phyloP scores from a whole-genome alignment of 805 yeast genomes.

The Kluyveromyces siamensis region DNA sequence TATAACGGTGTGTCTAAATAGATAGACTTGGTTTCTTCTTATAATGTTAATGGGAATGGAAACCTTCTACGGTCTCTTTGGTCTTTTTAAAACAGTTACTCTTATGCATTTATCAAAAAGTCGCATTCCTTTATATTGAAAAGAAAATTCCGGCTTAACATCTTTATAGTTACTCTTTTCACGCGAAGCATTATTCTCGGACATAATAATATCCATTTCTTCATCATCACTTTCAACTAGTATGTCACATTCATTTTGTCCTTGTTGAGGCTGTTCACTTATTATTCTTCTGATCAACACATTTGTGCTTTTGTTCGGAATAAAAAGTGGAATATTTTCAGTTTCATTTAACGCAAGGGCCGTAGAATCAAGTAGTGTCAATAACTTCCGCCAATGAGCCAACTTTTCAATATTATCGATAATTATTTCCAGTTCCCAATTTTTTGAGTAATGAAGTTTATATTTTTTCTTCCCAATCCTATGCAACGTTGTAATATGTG shows the following conservation, averaged over 20 bases:
- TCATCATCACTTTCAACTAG: conserved; percentile 7
- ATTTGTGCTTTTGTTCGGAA: conserved; percentile 1
- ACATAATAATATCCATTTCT: neutral
- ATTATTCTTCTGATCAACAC: conserved; percentile 4
- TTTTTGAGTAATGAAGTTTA: conserved; percentile 17
- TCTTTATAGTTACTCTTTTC: conserved; percentile 4
- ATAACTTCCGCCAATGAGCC: conserved; percentile 15
- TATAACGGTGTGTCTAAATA: too few relatives aligned
- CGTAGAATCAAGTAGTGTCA: conserved; percentile 13
- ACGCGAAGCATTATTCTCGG: neutral
- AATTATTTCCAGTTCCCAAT: conserved; percentile 26
- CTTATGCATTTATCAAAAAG: conserved; percentile 22
- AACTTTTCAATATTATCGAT: conserved; percentile 19
- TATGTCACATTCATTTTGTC: neutral
- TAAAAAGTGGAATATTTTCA: neutral
- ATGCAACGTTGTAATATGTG: conserved; percentile 17
- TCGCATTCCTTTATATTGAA: conserved; percentile 15
- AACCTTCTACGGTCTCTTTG: conserved; percentile 12
- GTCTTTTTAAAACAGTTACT: conserved; percentile 24
- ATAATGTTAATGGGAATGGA: too few relatives aligned
- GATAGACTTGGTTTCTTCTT: too few relatives aligned
- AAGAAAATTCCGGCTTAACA: conserved; percentile 17
- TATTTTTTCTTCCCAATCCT: conserved; percentile 19
- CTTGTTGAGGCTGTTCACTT: neutral
- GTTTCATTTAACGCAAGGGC: conserved; percentile 4